A percentile compares a stretch with the other conserved stretches of the same genome.
Conservation (phyloP, 73 alveolate genomes). For the Paramecium caudatum region DNA sequence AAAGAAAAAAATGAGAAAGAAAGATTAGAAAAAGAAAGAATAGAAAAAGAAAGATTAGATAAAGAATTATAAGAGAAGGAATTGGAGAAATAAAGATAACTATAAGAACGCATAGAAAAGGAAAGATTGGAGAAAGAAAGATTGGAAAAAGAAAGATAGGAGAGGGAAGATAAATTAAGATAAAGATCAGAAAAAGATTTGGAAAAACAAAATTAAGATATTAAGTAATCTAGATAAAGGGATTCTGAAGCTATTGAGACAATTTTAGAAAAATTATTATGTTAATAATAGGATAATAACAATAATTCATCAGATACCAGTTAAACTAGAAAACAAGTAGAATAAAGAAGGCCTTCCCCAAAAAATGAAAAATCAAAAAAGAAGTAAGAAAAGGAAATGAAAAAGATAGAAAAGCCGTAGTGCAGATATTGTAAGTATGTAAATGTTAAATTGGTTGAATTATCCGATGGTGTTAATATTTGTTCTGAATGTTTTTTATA, state of each 20-base stretch:
- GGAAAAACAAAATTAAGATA: neutral
- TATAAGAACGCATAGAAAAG: constrained; percentile 1
- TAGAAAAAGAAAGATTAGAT: neutral
- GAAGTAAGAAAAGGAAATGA: neutral
- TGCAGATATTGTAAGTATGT: neutral
- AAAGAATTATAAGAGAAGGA: neutral
- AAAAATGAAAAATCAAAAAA: neutral
- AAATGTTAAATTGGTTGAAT: neutral
- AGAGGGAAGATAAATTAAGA: constrained; percentile 8
- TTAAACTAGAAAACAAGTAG: neutral
- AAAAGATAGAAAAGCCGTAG: neutral
- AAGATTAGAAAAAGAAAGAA: too few relatives aligned
- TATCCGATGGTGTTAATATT: constrained; percentile 31
- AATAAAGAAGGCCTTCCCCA: neutral
- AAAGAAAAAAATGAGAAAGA: too few relatives aligned
- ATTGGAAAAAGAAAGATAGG: constrained; percentile 26
- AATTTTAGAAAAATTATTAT: constrained; percentile 22
- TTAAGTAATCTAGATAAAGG: constrained; percentile 1
- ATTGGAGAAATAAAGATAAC: too few relatives aligned
- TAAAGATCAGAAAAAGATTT: neutral
- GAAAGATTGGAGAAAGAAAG: neutral
- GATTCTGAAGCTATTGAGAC: neutral
- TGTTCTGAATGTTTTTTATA: constrained; percentile 35
- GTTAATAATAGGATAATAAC: too few relatives aligned
- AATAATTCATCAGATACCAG: neutral